Evolutionary conservation across 2,329 filamentous ascomycete genomes (phyloP), one percentile per base, ranked within the genome.

Genomic region (Domatiomyces catenatus): DNA sequence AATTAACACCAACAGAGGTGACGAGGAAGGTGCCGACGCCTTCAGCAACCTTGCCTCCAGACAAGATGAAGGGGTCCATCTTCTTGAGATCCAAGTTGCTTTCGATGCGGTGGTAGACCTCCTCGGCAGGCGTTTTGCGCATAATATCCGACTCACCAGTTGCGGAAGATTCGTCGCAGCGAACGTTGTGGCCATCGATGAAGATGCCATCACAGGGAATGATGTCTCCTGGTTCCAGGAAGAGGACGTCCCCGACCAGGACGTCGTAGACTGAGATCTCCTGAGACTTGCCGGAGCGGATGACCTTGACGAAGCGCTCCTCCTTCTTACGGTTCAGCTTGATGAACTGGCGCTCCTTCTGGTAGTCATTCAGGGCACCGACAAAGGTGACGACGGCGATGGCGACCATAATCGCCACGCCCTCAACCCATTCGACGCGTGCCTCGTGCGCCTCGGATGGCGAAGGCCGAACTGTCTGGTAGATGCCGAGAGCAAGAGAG

Each of bases 271-370:
- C 75, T 0, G 79, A 83, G 42, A 88, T 77, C 63, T 84, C 79
- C 55, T 75, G 73, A 0, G 79, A 80, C 58, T 74, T 79, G 26
- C 84, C 86, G 1, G 84, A 88, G n/a, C 86, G 80, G 48, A 85
- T 70, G 8, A 86, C 80, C 54, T 86, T 87, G 58, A 90, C 79
- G 47, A 76, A 70, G 28, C 84, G 76, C 61, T 87, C 81, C 47
- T 87, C 80, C 64, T 89, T 89, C 62, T 86, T 86, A 64, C 79
- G 79, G 66, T 88, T 88, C 53, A 89, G 69, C 64, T 86, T 86
- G 42, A 85, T 81, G 60, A 89, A 89, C 60, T 86, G 83, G 45
- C 81, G 75, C 63, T 88, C 84, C 65, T 88, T 88, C 60, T 89
- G 84, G 75, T 80, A 89, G 62, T 89, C 85, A 57, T 87, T 89